Base-by-base conservation (phyloP, 257 asterid species). In the Penstemon eatonii region DNA sequence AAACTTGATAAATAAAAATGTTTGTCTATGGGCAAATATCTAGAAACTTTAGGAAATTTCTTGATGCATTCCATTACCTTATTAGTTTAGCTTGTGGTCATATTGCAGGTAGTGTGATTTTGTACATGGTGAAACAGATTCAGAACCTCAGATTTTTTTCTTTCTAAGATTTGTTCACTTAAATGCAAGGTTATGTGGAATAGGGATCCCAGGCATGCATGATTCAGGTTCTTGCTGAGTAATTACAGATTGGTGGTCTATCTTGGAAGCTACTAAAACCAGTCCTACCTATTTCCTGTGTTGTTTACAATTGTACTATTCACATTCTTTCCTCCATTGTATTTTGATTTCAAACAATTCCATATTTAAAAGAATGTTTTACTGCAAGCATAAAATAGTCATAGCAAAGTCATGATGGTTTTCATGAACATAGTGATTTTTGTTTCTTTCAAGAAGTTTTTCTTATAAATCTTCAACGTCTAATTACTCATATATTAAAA, bases 211-310 rank as follows among this genome's bases (percentile, higher is more conserved):
- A 42, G 12, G 63, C 67, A 42, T 40, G 75, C 18, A 10, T 12
- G 50, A 45, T 65, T 45, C 44, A 36, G 61, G 61, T 57, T 42
- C 38, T 52, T 57, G 70, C 56, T 42, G 64, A 45, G 49, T 49
- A 63, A 57, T 54, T 49, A 56, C 44, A 41, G 49, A 60, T 6
- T 18, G 18, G 36, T 49, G 18, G 37, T 65, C 65, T 42, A 56
- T 54, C 46, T 68, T 51, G 58, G 44, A 56, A 63, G 69, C 59
- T 60, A 52, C 49, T 62, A 55, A 47, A 64, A 52, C 54, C 65
- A 45, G 11, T 43, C 49, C 66, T 49, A 40, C 38, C 64, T 46
- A 47, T 50, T 39, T 41, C 18, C 63, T 6, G 49, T 56, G 41
- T 25, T 4, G 54, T 60, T 56, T 18, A 25, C 25, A 38, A 44